A percentile compares a stretch with the other conserved stretches of the same genome.
These are phyloP conservation scores for Panus rudis DNA, from an alignment of 768 basidiomycete genomes.

Conservation along the genomic window DNA sequence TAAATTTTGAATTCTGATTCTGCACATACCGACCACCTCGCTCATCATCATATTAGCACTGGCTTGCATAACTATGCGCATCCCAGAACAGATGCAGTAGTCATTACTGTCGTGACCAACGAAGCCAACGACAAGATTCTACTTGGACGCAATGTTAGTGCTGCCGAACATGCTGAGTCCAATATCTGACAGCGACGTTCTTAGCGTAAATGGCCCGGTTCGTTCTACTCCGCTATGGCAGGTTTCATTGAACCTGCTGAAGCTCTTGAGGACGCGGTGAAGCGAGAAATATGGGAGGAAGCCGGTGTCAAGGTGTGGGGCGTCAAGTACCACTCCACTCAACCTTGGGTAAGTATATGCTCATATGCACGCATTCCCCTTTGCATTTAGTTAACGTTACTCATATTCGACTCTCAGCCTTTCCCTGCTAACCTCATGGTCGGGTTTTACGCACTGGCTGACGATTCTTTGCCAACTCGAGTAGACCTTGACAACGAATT, in stretches of 20 bases:
- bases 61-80: slow-evolving; percentile 86
- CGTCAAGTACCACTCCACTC: slow-evolving; percentile 77
- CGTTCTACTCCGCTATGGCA: slow-evolving; percentile 78
- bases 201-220: slow-evolving; percentile 44
- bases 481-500: slow-evolving; percentile 92
- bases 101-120: slow-evolving; percentile 85
- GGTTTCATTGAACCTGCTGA: slow-evolving; percentile 96
- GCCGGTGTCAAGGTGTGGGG: slow-evolving; percentile 86
- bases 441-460: slow-evolving; percentile 79
- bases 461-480: slow-evolving; percentile 65
- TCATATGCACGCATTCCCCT: not conserved
- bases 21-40: not conserved
- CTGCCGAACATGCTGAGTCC: too few species aligned
- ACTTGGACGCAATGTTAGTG: slow-evolving; percentile 75
- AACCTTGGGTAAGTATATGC: slow-evolving; percentile 70
- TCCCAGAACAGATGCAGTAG: slow-evolving; percentile 80
- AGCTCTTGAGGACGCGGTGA: slow-evolving; percentile 89
- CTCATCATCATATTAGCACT: slow-evolving; percentile 36
- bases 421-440: slow-evolving; percentile 89
- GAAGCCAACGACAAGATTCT: slow-evolving; percentile 77
- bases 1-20: slow-evolving; percentile 28
- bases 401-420: slow-evolving; percentile 44
- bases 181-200: not conserved
- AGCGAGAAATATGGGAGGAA: slow-evolving; percentile 93
- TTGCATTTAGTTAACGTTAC: slow-evolving; percentile 2